These are phyloP conservation scores for Urochloa ruziziensis DNA, from an alignment of 176 grass and related monocot genomes.

Conservation along the genomic window DNA sequence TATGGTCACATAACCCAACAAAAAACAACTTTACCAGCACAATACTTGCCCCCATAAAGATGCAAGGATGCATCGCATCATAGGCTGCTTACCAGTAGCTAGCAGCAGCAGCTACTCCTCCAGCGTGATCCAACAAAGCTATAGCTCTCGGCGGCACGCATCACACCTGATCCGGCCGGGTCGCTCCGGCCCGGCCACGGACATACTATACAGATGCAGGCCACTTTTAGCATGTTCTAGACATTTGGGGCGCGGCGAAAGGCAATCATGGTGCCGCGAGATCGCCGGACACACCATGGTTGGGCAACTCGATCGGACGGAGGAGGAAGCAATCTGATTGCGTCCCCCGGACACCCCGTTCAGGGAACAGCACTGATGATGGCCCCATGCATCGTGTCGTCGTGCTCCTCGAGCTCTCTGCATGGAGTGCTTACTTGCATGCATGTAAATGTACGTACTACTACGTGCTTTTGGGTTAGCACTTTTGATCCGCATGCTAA, in stretches of 20 bases:
- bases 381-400: neutral
- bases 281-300: conserved; percentile 35
- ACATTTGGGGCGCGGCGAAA: conserved; percentile 13
- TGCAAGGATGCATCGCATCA: conserved; percentile 30
- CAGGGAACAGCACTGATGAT: conserved; percentile 25
- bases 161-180: neutral
- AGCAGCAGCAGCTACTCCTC: neutral
- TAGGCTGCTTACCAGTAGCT: neutral
- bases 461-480: neutral
- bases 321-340: neutral
- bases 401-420: neutral
- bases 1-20: conserved; percentile 50
- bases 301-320: neutral
- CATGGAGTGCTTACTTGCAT: neutral
- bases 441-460: neutral
- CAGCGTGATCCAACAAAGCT: neutral
- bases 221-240: conserved; percentile 22
- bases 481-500: neutral
- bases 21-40: conserved; percentile 39
- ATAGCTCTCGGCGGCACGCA: neutral
- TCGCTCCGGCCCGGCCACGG: neutral
- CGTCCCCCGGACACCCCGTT: neutral
- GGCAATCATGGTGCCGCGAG: conserved; percentile 33
- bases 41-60: conserved; percentile 34
- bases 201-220: neutral